Evolutionary conservation across 768 basidiomycete genomes (phyloP), one percentile per base, ranked within the genome.

Genomic region (Boletus vermiculosoides): DNA sequence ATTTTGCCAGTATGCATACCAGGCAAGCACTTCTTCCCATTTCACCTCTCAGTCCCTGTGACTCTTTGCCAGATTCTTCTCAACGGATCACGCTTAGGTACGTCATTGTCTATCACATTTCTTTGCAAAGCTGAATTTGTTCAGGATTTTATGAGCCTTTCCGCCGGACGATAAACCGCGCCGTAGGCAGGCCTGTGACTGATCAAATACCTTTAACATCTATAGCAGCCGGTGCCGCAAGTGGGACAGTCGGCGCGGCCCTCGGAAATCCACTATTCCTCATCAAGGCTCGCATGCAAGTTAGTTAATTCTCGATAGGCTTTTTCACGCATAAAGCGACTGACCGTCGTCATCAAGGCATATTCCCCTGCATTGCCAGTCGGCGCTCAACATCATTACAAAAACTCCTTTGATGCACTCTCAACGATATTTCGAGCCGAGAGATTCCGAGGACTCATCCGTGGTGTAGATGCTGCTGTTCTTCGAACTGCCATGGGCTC

Each of bases 221-320:
- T 39, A 71, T 98, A 25, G 70, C 84, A 39, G 94, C 96, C 15
- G 97, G 97, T 2, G 95, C 95, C 2, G 78, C 82, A 4, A 95
- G 92, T 64, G 97, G 97, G 36, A 87, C 89, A 44, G 83, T 98
- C 33, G 97, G 97, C 68, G 90, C 90, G 0, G 78, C 80, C 50
- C 73, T 94, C 42, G 94, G 94, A 41, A 96, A 92, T 70, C 94
- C 94, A 0, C 75, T 97, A 13, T 99, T 97, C 74, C 77, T 99
- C 55, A 85, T 99, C 69, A 99, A 99, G 76, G 97, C 97, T 6
- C 85, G 97, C 45, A 98, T 99, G 90, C 97, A 99, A 80, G 89
- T 87, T 18, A 55, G 63, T 50, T 10, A 16, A 44, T 13, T n/a
- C 45, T 23, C 9, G 1, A 22, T 18, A 15, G 1, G n/a, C 3